A percentile compares a stretch with the other conserved stretches of the same genome.
Evolutionary conservation across 192 early-diverging fungal genomes (phyloP).

Genomic region (Podila horticola): DNA sequence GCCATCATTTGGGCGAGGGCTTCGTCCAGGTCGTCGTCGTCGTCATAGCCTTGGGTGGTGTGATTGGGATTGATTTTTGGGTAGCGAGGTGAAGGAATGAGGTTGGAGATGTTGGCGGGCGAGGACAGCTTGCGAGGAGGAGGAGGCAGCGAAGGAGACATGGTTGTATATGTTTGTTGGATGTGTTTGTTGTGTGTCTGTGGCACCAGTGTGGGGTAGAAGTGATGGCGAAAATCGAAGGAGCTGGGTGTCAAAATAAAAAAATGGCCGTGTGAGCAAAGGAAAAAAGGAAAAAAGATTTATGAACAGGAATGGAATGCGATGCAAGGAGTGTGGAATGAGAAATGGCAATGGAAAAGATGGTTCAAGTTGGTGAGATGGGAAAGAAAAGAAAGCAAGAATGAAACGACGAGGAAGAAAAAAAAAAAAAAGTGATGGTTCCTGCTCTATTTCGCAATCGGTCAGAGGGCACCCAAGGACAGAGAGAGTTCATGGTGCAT

Average conservation of each 20-base stretch:
- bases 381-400: neutral
- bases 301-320: neutral
- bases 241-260: neutral
- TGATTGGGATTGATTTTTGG: conserved; percentile 30
- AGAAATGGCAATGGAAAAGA: neutral
- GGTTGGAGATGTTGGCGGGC: neutral
- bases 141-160: conserved; percentile 10
- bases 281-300: neutral
- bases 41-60: neutral
- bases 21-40: conserved; percentile 14
- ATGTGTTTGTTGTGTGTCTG: neutral
- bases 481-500: neutral
- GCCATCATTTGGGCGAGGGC: conserved; percentile 15
- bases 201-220: neutral
- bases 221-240: too few relatives aligned
- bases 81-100: neutral
- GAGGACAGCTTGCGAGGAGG: conserved; percentile 20
- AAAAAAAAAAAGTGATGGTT: neutral
- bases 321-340: neutral
- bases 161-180: neutral
- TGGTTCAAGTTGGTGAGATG: neutral
- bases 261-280: neutral
- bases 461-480: neutral
- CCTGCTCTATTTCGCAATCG: neutral
- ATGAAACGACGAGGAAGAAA: neutral